Percentiles rank a stretch among this genome's conserved stretches.
Conservation (phyloP, 2,329 filamentous ascomycete species). For the Venturia carpophila region DNA sequence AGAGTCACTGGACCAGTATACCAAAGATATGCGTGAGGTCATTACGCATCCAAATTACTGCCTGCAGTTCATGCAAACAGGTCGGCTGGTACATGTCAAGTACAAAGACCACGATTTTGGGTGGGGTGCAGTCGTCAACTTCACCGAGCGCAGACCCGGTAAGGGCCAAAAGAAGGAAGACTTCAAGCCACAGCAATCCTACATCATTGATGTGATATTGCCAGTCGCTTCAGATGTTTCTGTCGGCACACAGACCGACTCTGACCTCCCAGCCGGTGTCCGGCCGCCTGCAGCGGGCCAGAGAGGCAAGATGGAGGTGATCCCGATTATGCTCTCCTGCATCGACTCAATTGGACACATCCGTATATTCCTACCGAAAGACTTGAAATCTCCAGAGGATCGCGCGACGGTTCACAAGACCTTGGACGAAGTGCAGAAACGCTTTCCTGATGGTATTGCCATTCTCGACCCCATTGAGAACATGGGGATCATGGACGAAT, state of each 20-base stretch:
- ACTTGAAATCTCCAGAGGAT: slow-evolving; percentile 60
- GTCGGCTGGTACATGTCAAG: slow-evolving; percentile 82
- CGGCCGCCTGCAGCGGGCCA: slow-evolving; percentile 54
- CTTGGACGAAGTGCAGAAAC: slow-evolving; percentile 69
- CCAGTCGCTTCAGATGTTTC: slow-evolving; percentile 48
- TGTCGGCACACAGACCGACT: slow-evolving; percentile 51
- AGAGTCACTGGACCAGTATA: slow-evolving; percentile 74
- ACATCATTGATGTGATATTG: slow-evolving; percentile 76
- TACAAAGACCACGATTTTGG: slow-evolving; percentile 76
- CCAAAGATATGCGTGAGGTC: slow-evolving; percentile 81
- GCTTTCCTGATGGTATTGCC: slow-evolving; percentile 88
- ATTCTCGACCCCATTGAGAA: slow-evolving; percentile 89
- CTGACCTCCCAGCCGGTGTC: slow-evolving; percentile 58
- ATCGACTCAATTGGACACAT: slow-evolving; percentile 79
- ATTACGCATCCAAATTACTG: slow-evolving; percentile 89
- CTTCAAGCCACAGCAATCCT: slow-evolving; percentile 64
- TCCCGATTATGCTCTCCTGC: slow-evolving; percentile 80
- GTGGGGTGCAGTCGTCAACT: slow-evolving; percentile 84
- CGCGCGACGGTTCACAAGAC: slow-evolving; percentile 60
- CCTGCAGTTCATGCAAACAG: slow-evolving; percentile 73
- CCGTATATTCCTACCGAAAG: slow-evolving; percentile 72
- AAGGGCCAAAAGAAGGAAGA: slow-evolving; percentile 62
- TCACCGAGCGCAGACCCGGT: slow-evolving; percentile 54
- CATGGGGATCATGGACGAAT: slow-evolving; percentile 88
- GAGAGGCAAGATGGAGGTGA: slow-evolving; percentile 65